Base-by-base conservation (phyloP, 345 rosid species). In the Viola odorata region DNA sequence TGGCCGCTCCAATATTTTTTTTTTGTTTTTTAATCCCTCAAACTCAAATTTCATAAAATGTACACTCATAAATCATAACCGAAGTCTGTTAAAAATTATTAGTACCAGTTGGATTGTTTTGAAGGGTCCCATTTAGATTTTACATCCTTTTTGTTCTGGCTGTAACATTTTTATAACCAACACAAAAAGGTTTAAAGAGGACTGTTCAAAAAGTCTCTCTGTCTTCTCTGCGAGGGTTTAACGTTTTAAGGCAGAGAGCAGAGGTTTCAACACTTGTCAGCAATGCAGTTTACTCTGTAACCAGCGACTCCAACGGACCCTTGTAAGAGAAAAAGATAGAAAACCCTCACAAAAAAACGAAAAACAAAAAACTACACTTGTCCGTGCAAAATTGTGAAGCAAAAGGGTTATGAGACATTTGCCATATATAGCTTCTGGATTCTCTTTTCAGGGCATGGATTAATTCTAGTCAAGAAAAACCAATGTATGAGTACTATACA, bases 231-330 rank as follows among this genome's bases (percentile, higher is more conserved):
- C 32, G 32, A 23, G 32, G 32, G 32, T 23, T 23, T 23, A 2
- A 2, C 32, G 32, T 23, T 23, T 23, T 23, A 23, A 23, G 32
- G 32, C 32, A 23, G 32, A 23, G 32, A 23, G 32, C 45, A 45
- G 55, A 67, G 74, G 69, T 45, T 52, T 45, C 16, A 73, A 69
- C 78, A 70, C 72, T 37, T 73, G 84, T 73, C 78, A 71, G 45
- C 47, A 40, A 45, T 57, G 50, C 48, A 55, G 57, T 15, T 32
- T 62, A 65, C 38, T 47, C 68, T 45, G 17, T 23, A 23, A 57
- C 50, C 59, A 70, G 67, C 74, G 67, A 58, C 42, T 50, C 41
- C 45, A 13, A 58, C 48, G 78, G 78, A 65, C 60, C 65, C 70
- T 15, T 73, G 62, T 61, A 57, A 66, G 63, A 51, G 23, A 64